These are phyloP conservation scores for Protea cynaroides DNA, from an alignment of 164 flowering plant genomes.

Conservation along the genomic window DNA sequence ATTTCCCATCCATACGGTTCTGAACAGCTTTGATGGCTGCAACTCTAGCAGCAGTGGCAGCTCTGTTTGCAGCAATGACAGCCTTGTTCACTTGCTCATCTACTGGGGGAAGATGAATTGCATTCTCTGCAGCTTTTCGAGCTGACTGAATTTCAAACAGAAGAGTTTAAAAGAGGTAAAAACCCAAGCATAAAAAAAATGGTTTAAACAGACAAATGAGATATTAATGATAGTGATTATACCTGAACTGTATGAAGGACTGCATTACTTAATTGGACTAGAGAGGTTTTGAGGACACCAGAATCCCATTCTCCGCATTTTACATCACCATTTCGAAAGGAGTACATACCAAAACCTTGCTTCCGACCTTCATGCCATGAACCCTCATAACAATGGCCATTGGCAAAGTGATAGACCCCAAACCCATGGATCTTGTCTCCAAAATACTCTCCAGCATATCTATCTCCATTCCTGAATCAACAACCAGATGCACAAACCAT, in stretches of 20 bases:
- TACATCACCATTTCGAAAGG: conserved; percentile 70
- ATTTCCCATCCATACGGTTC: conserved; percentile 69
- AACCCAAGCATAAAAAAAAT: background rate
- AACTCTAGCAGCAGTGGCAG: conserved; percentile 94
- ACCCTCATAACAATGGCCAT: conserved; percentile 91
- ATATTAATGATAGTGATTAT: background rate
- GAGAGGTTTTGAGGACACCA: conserved; percentile 53
- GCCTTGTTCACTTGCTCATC: conserved; percentile 86
- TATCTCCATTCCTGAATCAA: conserved; percentile 76
- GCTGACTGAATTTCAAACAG: conserved; percentile 52
- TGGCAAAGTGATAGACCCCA: conserved; percentile 92
- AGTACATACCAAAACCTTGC: conserved; percentile 90
- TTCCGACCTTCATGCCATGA: conserved; percentile 98
- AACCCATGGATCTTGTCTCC: conserved; percentile 96
- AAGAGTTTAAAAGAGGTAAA: background rate
- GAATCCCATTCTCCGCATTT: conserved; percentile 86
- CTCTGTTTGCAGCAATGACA: conserved; percentile 71
- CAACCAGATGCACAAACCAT: conserved; percentile 4
- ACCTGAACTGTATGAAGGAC: conserved; percentile 84
- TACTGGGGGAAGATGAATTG: conserved; percentile 49
- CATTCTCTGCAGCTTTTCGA: conserved; percentile 67
- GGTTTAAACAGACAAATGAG: background rate
- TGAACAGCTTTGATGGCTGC: conserved; percentile 95
- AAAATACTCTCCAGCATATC: conserved; percentile 91
- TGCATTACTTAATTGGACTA: conserved; percentile 42